Conservation (phyloP, 2,329 filamentous ascomycete genomes). For the Penicillium olsonii region DNA sequence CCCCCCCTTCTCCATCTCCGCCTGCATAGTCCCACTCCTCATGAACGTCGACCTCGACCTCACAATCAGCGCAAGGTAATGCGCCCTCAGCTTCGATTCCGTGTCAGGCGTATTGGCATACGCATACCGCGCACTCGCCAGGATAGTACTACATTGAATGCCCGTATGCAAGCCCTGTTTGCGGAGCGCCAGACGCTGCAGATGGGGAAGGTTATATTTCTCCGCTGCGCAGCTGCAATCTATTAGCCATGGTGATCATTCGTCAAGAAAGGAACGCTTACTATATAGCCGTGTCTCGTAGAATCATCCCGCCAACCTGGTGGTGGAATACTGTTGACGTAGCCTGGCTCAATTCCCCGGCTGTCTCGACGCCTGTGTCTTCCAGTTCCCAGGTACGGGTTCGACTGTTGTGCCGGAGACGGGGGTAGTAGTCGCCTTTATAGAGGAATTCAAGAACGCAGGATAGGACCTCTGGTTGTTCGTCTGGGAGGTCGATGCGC, state of each 20-base stretch:
- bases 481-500: conserved; percentile 77
- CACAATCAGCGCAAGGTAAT: conserved; percentile 91
- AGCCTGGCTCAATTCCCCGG: conserved; percentile 29
- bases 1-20: conserved; percentile 87
- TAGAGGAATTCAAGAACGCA: conserved; percentile 88
- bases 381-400: conserved; percentile 82
- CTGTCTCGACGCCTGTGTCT: conserved; percentile 42
- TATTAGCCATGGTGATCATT: neutral
- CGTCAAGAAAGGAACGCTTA: conserved; percentile 42
- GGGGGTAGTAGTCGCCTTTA: conserved; percentile 90
- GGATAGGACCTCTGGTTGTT: conserved; percentile 88
- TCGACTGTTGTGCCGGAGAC: conserved; percentile 78
- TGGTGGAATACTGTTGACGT: conserved; percentile 72
- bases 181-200: conserved; percentile 79
- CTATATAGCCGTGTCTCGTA: conserved; percentile 90
- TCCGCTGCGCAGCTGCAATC: conserved; percentile 70
- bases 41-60: conserved; percentile 86
- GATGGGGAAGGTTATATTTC: conserved; percentile 77
- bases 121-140: conserved; percentile 83
- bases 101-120: conserved; percentile 86
- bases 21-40: conserved; percentile 90
- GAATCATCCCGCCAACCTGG: conserved; percentile 64
- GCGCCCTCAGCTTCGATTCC: conserved; percentile 86
- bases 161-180: conserved; percentile 89
- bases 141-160: conserved; percentile 80